Evolutionary conservation across 2,329 filamentous ascomycete genomes (phyloP), one percentile per base, ranked within the genome.

Genomic region (Hypoxylon sp.): DNA sequence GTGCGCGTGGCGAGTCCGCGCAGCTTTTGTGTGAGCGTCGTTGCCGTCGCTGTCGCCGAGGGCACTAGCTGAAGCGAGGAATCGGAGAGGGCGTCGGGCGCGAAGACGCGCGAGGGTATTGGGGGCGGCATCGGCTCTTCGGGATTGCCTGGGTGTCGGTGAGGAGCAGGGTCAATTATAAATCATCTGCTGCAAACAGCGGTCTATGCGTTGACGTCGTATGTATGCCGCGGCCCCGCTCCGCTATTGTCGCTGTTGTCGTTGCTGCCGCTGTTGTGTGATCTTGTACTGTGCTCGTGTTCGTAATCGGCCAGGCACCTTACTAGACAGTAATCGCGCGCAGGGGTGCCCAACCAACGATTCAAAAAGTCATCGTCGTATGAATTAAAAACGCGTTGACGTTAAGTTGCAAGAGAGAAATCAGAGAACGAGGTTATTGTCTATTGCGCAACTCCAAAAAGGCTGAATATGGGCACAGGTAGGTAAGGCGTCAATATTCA

Each of bases 41-140:
- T 39, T 6, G 68, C 58, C 6, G 55, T 28, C 20, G 62, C 41
- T 8, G 44, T 19, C 13, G 44, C 15, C 13, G 51, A 47, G 19
- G 64, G 53, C 30, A 47, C 8, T n/a, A 59, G 56, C 54, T 43
- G 66, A 28, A 52, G 41, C 30, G 60, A 49, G 20, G 56, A 55
- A 28, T 56, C 24, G 6, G 67, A 48, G 43, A 69, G 56, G 26
- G 65, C 15, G 24, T 62, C 46, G 50, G 54, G 68, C 61, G 62
- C 70, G 44, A 65, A 37, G 49, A 30, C 52, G 65, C 64, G 66
- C 56, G 58, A 32, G 8, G 59, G 37, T 24, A 46, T 10, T 43
- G 68, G 37, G 13, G 71, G 69, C 39, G 71, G 65, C 71, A 74
- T 71, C 10, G 48, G 7, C 51, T 24, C 7, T 17, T 39, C 53